Conservation (phyloP, 495 filamentous ascomycete species). For the Annulohypoxylon moriforme region DNA sequence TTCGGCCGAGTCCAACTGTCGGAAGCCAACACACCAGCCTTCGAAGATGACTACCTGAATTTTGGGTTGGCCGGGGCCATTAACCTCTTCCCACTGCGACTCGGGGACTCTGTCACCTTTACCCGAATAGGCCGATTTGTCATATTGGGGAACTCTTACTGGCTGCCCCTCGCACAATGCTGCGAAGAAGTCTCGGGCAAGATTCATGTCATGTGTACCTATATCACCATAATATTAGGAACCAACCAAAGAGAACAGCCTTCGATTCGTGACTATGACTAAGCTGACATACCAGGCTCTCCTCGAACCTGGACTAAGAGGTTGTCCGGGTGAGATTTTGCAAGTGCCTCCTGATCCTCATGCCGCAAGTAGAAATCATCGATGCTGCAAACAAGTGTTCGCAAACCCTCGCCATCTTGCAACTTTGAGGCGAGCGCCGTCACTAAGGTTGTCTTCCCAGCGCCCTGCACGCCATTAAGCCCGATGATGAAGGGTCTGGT, state of each 20-base stretch:
- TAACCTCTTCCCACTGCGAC: constrained; percentile 70
- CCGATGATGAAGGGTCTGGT: constrained; percentile 67
- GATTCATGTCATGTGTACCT: constrained; percentile 82
- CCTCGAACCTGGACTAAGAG: constrained; percentile 83
- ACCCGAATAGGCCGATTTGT: constrained; percentile 82
- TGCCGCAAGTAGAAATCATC: constrained; percentile 92
- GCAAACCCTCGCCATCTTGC: constrained; percentile 70
- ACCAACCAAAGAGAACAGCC: constrained; percentile 2
- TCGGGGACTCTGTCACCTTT: constrained; percentile 79
- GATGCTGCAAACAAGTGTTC: constrained; percentile 83
- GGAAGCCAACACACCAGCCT: constrained; percentile 93
- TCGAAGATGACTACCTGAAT: constrained; percentile 83
- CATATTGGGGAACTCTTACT: constrained; percentile 79
- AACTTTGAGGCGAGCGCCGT: constrained; percentile 74
- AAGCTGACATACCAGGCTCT: constrained; percentile 66
- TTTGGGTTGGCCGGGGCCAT: constrained; percentile 61
- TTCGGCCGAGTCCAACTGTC: constrained; percentile 65
- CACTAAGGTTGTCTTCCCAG: constrained; percentile 91
- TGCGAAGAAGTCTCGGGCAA: constrained; percentile 71
- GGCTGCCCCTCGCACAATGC: constrained; percentile 65
- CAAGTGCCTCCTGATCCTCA: constrained; percentile 75
- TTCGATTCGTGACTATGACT: constrained; percentile 10
- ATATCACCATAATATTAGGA: constrained; percentile 43
- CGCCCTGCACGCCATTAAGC: constrained; percentile 80
- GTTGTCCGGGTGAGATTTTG: constrained; percentile 73